phyloP scores from a whole-genome alignment of 1,139 yeast species.

The Taphrina populina region DNA sequence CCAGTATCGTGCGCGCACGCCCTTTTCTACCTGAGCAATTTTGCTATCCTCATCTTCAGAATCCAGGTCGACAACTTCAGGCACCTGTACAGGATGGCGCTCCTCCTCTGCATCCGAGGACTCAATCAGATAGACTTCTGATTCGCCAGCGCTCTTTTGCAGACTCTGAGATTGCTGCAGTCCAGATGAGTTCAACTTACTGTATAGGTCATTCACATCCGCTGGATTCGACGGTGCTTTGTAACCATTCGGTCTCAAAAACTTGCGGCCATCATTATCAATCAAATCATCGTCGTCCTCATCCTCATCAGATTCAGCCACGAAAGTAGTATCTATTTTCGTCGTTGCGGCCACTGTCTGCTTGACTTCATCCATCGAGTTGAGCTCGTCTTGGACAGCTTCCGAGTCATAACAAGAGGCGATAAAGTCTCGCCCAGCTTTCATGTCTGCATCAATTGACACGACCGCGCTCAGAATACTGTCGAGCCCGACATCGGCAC shows the following conservation, averaged over 20 bases:
- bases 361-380: slow-evolving; percentile 12
- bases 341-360: not conserved
- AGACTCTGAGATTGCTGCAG: not conserved
- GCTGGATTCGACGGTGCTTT: slow-evolving; percentile 18
- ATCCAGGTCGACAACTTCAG: slow-evolving; percentile 16
- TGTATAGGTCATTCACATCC: slow-evolving; percentile 29
- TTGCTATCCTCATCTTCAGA: slow-evolving; percentile 13
- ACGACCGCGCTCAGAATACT: slow-evolving; percentile 34
- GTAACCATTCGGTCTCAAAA: slow-evolving; percentile 22
- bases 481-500: slow-evolving; percentile 24
- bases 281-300: slow-evolving; percentile 14
- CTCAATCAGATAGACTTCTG: slow-evolving; percentile 12
- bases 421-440: slow-evolving; percentile 11
- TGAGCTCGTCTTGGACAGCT: slow-evolving; percentile 15
- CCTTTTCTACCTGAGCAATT: slow-evolving; percentile 16
- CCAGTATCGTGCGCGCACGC: slow-evolving; percentile 17
- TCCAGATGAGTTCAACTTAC: slow-evolving; percentile 12
- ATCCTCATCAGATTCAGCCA: slow-evolving; percentile 20
- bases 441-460: slow-evolving; percentile 34
- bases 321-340: not conserved
- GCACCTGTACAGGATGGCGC: not conserved
- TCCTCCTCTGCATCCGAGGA: slow-evolving; percentile 33
- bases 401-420: slow-evolving; percentile 16
- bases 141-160: not conserved
- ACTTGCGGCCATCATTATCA: slow-evolving; percentile 24